Evolutionary conservation across 441 rosid genomes (phyloP), one percentile per base, ranked within the genome.

Genomic region (Erysimum pusillum): DNA sequence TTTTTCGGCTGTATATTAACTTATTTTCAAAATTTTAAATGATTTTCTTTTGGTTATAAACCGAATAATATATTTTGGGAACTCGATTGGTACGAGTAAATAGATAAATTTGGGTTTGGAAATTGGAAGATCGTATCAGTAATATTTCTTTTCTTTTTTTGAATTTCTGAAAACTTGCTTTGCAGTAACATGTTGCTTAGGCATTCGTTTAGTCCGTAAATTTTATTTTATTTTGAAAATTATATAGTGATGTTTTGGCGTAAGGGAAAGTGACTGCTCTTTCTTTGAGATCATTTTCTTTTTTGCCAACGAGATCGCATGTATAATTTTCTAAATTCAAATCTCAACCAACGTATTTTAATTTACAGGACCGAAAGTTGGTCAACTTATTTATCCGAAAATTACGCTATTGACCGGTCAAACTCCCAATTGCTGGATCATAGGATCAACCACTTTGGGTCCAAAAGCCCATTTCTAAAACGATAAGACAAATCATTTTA

Each of bases 111-210:
- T 7, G 34, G 66, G 36, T 34, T 53, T 52, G 41, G 39, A 71
- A 60, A 12, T 53, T 52, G 41, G 39, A 71, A 60, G 15, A 13
- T 62, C 4, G 63, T 18, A 31, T 42, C 59, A 28, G 25, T 73
- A 18, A 49, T 49, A 18, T 18, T 4, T 49, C 1, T 22, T 62
- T 18, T 45, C 6, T 0, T 46, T n/a, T 15, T 6, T 15, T 34
- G 3, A 3, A 34, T 42, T 20, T 74, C 4, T 65, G 18, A 56
- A 45, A 62, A 49, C 46, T 83, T 73, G 80, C 79, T 81, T 87
- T 77, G 75, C 81, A 61, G 81, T 66, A 79, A 82, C 82, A 79
- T 70, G 69, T 85, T 84, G 82, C 81, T 79, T 84, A 44, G 62
- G 57, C 59, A 68, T 41, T 69, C 64, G 73, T 82, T 78, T 75